Percentiles rank a stretch among this genome's conserved stretches.
phyloP scores from a whole-genome alignment of 2,329 filamentous ascomycete species.

The Arthrobotrys megalospora region DNA sequence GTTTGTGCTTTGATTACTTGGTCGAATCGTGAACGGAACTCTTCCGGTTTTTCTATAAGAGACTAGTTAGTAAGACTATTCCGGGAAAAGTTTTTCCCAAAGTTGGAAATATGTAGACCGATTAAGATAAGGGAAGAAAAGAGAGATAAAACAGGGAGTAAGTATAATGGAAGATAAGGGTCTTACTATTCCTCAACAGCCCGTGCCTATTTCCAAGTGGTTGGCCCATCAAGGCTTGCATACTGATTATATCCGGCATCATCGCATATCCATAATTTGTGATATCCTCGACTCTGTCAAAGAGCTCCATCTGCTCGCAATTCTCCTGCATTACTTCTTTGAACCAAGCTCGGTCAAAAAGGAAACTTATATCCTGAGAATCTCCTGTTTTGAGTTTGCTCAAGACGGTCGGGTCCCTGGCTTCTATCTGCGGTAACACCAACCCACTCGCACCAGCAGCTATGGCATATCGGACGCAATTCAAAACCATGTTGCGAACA shows the following conservation, averaged over 20 bases:
- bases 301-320: slow-evolving; percentile 70
- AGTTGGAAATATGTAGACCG: neutral
- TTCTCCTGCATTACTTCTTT: slow-evolving; percentile 66
- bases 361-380: slow-evolving; percentile 69
- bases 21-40: slow-evolving; percentile 28
- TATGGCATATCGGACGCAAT: slow-evolving; percentile 71
- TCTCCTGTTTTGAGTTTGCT: slow-evolving; percentile 68
- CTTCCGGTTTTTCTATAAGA: slow-evolving; percentile 14
- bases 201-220: slow-evolving; percentile 44
- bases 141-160: too few species aligned
- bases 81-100: neutral
- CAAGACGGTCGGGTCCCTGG: slow-evolving; percentile 68
- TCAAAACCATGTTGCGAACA: slow-evolving; percentile 71
- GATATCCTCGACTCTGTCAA: slow-evolving; percentile 67
- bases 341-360: slow-evolving; percentile 70
- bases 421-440: slow-evolving; percentile 70
- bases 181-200: slow-evolving; percentile 29
- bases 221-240: slow-evolving; percentile 67
- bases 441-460: slow-evolving; percentile 70
- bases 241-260: slow-evolving; percentile 68
- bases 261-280: slow-evolving; percentile 66
- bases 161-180: neutral
- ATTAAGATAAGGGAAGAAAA: neutral
- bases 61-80: neutral
- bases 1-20: slow-evolving; percentile 4